These are phyloP conservation scores for Stentor roeselii DNA, from an alignment of 73 alveolate species.

Conservation along the genomic window DNA sequence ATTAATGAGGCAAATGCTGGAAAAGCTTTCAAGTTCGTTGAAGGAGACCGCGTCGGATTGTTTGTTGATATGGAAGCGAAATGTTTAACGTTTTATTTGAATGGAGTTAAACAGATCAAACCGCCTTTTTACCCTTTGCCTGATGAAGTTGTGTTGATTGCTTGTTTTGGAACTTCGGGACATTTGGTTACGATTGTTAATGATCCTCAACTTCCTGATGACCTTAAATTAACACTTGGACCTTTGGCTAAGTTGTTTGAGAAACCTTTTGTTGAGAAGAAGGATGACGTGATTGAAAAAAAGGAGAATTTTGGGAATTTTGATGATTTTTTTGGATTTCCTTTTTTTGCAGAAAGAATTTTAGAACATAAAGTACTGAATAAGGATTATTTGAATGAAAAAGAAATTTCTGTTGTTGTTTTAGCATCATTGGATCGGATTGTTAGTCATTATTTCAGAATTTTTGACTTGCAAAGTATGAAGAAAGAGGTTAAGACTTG, in stretches of 20 bases:
- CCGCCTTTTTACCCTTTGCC: conserved; percentile 12
- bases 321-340: not conserved
- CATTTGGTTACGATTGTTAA: conserved; percentile 2
- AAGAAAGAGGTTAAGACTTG: not conserved
- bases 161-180: conserved; percentile 25
- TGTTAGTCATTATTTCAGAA: not conserved
- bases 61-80: conserved; percentile 27
- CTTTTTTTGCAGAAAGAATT: not conserved
- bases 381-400: not conserved
- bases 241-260: not conserved
- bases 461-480: not conserved
- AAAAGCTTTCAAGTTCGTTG: no score
- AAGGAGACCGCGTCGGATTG: conserved; percentile 28
- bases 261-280: not conserved
- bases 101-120: conserved; percentile 14
- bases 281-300: not conserved
- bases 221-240: not conserved
- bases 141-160: not conserved
- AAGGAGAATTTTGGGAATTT: not conserved
- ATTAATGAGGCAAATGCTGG: no score
- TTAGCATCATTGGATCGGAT: not conserved
- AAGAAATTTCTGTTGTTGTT: not conserved
- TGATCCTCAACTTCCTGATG: conserved; percentile 32
- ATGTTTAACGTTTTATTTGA: not conserved
- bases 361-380: not conserved